Conservation (phyloP, 1,139 yeast species). For the Pichia norvegensis region DNA sequence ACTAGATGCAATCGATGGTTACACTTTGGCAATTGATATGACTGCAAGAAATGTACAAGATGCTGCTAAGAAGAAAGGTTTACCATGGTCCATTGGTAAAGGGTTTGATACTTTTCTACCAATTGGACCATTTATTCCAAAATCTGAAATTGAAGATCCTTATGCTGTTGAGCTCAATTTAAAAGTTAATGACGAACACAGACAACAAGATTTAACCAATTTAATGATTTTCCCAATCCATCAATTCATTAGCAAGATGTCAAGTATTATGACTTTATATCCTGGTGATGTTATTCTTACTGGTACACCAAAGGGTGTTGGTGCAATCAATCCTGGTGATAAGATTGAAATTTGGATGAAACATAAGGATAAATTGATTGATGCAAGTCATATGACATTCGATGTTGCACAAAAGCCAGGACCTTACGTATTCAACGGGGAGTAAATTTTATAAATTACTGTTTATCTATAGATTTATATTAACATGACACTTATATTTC, state of each 20-base stretch:
- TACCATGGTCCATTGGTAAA: conserved; percentile 95
- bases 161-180: conserved; percentile 62
- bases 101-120: conserved; percentile 97
- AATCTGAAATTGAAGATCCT: conserved; percentile 60
- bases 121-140: conserved; percentile 61
- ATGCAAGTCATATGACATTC: conserved; percentile 45
- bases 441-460: conserved; percentile 1
- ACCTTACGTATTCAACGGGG: conserved; percentile 55
- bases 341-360: conserved; percentile 53
- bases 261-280: conserved; percentile 80
- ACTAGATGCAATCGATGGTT: conserved; percentile 70
- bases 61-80: conserved; percentile 87
- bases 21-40: conserved; percentile 83
- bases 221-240: conserved; percentile 89
- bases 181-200: conserved; percentile 58
- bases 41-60: conserved; percentile 95
- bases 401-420: conserved; percentile 69
- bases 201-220: conserved; percentile 71
- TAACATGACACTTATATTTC: no score
- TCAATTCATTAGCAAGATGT: conserved; percentile 69
- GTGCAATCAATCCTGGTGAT: conserved; percentile 73
- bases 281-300: conserved; percentile 88
- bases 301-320: conserved; percentile 99
- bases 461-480: no score
- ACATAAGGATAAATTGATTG: conserved; percentile 48